Conservation (phyloP, 768 basidiomycete species). For the Tylopilus cervinicoccineus region DNA sequence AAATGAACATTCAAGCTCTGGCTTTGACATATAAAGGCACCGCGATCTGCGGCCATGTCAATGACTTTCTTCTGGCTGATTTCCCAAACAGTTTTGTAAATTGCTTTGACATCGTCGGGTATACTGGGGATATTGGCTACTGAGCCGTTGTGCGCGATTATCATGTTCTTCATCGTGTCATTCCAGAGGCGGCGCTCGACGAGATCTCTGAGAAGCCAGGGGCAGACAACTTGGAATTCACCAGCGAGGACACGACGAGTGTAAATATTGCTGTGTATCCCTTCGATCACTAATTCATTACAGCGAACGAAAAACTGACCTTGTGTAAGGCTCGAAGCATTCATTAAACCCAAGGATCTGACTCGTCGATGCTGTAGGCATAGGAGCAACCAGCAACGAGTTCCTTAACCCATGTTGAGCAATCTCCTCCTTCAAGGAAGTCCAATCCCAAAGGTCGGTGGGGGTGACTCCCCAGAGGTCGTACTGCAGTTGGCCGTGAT, state of each 20-base stretch:
- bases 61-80: constrained; percentile 98
- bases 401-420: constrained; percentile 79
- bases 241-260: constrained; percentile 98
- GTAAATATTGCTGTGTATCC: constrained; percentile 82
- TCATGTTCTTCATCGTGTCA: constrained; percentile 98
- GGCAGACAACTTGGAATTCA: constrained; percentile 99
- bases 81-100: constrained; percentile 99
- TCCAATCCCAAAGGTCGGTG: constrained; percentile 93
- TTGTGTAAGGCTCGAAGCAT: constrained; percentile 98
- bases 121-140: constrained; percentile 85
- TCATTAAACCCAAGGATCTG: constrained; percentile 99
- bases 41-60: constrained; percentile 97
- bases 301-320: constrained; percentile 39
- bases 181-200: constrained; percentile 95
- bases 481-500: constrained; percentile 83
- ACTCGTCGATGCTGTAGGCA: constrained; percentile 98
- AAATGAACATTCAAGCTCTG: constrained; percentile 95
- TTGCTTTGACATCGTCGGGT: constrained; percentile 88
- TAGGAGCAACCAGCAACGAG: constrained; percentile 89
- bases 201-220: constrained; percentile 97
- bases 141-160: constrained; percentile 94
- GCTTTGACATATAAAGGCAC: constrained; percentile 95
- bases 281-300: constrained; percentile 5
- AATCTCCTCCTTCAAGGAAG: constrained; percentile 80
- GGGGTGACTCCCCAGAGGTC: constrained; percentile 95